Evolutionary conservation across 1,284 basidiomycete genomes (phyloP).

Genomic region (Ustilago hordei): DNA sequence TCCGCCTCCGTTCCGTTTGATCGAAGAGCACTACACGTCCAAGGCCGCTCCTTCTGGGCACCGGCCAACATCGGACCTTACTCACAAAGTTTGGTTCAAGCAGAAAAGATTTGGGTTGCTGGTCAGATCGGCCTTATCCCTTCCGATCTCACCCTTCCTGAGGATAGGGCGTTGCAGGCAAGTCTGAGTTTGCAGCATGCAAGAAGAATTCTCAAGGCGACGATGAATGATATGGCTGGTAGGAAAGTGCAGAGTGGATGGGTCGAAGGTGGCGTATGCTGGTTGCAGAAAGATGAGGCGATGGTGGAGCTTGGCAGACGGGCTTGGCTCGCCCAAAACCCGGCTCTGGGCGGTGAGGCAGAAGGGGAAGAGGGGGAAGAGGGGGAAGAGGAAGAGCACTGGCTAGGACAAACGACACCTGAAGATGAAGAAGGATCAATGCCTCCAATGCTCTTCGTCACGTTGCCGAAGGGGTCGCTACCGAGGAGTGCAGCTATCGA

Average conservation of each 20-base stretch:
- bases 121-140: constrained; percentile 95
- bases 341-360: neutral
- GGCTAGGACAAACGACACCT: constrained; percentile 23
- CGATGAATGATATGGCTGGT: constrained; percentile 50
- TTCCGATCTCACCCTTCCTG: constrained; percentile 77
- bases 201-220: constrained; percentile 74
- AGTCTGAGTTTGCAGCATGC: constrained; percentile 86
- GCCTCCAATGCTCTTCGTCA: constrained; percentile 55
- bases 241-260: constrained; percentile 33
- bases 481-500: constrained; percentile 59
- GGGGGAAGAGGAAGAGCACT: constrained; percentile 21
- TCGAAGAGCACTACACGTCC: constrained; percentile 81
- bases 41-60: constrained; percentile 96
- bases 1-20: constrained; percentile 10
- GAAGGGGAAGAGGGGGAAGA: constrained; percentile 19
- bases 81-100: constrained; percentile 87
- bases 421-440: neutral
- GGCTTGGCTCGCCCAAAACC: constrained; percentile 20
- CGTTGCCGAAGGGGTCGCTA: constrained; percentile 37
- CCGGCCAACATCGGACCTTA: constrained; percentile 99
- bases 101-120: constrained; percentile 83
- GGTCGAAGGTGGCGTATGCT: constrained; percentile 68
- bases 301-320: constrained; percentile 16
- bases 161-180: constrained; percentile 74
- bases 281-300: constrained; percentile 49